Evolutionary conservation across 75 land plant species (phyloP).

Genomic region (Chamaecyparis obtusa): DNA sequence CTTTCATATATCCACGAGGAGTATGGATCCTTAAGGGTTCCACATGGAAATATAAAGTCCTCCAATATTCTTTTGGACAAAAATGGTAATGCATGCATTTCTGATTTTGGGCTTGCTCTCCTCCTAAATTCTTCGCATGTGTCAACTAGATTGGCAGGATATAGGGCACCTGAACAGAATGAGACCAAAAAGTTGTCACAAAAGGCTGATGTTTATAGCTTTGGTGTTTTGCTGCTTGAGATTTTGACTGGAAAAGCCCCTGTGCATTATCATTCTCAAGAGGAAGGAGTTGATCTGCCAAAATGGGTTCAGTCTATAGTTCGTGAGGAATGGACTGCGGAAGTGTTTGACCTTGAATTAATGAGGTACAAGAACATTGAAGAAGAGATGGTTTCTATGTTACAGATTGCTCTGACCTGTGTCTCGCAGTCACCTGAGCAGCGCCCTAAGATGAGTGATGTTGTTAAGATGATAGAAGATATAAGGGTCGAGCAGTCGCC

Average conservation of each 20-base stretch:
- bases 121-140: constrained; percentile 40
- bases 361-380: constrained; percentile 60
- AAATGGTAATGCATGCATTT: constrained; percentile 57
- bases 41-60: constrained; percentile 88
- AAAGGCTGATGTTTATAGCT: constrained; percentile 89
- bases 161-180: constrained; percentile 83
- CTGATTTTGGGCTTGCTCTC: constrained; percentile 70
- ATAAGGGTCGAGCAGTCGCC: constrained; percentile 64
- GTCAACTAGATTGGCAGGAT: constrained; percentile 30
- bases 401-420: constrained; percentile 66
- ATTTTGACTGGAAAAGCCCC: constrained; percentile 72
- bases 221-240: constrained; percentile 78
- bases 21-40: constrained; percentile 44
- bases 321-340: constrained; percentile 75
- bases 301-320: constrained; percentile 82
- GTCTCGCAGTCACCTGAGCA: constrained; percentile 55
- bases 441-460: constrained; percentile 58
- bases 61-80: constrained; percentile 75
- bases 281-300: constrained; percentile 81
- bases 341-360: constrained; percentile 83
- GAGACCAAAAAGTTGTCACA: constrained; percentile 66
- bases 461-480: constrained; percentile 49
- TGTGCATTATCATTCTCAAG: constrained; percentile 48
- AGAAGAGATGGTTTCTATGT: constrained; percentile 72
- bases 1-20: constrained; percentile 62